A percentile compares a stretch with the other conserved stretches of the same genome.
Conservation (phyloP, 176 grass and related monocot species). For the Tuctoria greenei region DNA sequence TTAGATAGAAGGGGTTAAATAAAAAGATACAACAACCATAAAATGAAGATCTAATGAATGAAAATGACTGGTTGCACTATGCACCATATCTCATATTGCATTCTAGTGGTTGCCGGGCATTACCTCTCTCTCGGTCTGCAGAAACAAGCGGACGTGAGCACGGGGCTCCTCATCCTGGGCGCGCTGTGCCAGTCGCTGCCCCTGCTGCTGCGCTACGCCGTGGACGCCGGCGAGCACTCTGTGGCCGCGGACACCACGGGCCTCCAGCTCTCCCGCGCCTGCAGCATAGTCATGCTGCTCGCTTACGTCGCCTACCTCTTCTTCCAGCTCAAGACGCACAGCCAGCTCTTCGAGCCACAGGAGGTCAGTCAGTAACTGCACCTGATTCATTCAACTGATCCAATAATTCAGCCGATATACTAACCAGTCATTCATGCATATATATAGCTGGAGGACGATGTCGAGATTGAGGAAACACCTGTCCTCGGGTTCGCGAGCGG, state of each 20-base stretch:
- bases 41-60: too few relatives aligned
- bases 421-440: background rate
- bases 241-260: slow-evolving; percentile 26
- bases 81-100: too few relatives aligned
- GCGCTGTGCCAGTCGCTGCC: slow-evolving; percentile 77
- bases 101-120: too few relatives aligned
- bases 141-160: slow-evolving; percentile 75
- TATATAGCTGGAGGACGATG: slow-evolving; percentile 38
- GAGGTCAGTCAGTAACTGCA: slow-evolving; percentile 26
- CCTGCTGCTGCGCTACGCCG: slow-evolving; percentile 67
- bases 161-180: slow-evolving; percentile 67
- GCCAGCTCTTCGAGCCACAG: slow-evolving; percentile 76
- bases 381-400: too few relatives aligned
- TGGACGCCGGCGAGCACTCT: slow-evolving; percentile 35
- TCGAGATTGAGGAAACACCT: slow-evolving; percentile 49
- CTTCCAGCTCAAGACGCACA: slow-evolving; percentile 95
- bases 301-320: slow-evolving; percentile 85
- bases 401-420: too few relatives aligned
- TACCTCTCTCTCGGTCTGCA: background rate
- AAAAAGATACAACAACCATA: too few relatives aligned
- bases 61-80: too few relatives aligned
- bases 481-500: slow-evolving; percentile 60
- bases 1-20: too few relatives aligned
- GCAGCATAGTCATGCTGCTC: slow-evolving; percentile 82
- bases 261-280: slow-evolving; percentile 75